These are phyloP conservation scores for Paratinospora sagittata DNA, from an alignment of 164 flowering plant genomes.

Conservation along the genomic window DNA sequence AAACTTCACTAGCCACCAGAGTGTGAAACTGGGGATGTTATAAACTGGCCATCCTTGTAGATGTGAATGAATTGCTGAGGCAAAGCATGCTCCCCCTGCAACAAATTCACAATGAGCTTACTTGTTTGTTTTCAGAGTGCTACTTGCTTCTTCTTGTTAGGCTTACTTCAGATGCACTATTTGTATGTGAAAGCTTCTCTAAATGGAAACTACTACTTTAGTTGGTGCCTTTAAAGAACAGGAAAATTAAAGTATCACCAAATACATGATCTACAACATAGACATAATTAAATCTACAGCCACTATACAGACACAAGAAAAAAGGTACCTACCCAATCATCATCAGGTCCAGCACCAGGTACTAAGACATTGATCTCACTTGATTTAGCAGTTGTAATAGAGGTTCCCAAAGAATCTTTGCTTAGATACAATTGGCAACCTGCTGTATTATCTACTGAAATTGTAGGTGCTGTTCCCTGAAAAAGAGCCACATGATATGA, in stretches of 20 bases:
- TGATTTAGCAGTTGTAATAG: slow-evolving; percentile 92
- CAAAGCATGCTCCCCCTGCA: slow-evolving; percentile 83
- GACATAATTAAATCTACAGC: background rate
- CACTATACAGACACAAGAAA: background rate
- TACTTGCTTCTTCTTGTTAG: background rate
- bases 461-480: slow-evolving; percentile 96
- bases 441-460: slow-evolving; percentile 83
- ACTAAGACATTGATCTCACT: slow-evolving; percentile 92
- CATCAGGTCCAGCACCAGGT: slow-evolving; percentile 59
- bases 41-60: slow-evolving; percentile 57
- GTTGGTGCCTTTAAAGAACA: too few species aligned
- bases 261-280: background rate
- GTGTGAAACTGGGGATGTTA: slow-evolving; percentile 75
- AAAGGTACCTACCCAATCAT: slow-evolving; percentile 72
- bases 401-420: slow-evolving; percentile 71
- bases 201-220: too few species aligned
- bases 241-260: background rate
- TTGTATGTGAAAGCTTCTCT: too few species aligned
- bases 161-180: too few species aligned
- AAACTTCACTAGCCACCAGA: slow-evolving; percentile 60
- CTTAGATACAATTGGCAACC: slow-evolving; percentile 91
- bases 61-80: slow-evolving; percentile 59
- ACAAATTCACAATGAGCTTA: background rate
- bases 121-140: background rate
- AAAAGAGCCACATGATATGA: background rate